Evolutionary conservation across 2,329 filamentous ascomycete genomes (phyloP).

Genomic region (Teratosphaeriaceae sp.): DNA sequence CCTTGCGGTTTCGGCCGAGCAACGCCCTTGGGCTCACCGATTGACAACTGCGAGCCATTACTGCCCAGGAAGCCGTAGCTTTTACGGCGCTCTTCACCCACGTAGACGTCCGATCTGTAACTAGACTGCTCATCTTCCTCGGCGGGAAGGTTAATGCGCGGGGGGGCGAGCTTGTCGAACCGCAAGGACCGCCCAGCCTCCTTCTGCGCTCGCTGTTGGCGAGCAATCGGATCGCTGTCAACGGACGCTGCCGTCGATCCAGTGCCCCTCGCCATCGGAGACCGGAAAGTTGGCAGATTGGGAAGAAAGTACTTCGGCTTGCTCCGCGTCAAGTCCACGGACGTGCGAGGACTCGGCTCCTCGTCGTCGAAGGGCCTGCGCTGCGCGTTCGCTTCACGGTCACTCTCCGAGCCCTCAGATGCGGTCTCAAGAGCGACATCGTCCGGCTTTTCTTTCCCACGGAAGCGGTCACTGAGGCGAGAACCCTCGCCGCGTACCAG

Average conservation of each 20-base stretch:
- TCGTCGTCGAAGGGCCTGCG: constrained; percentile 7
- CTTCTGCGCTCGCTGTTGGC: constrained; percentile 34
- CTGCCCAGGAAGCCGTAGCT: constrained; percentile 21
- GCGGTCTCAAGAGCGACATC: constrained; percentile 23
- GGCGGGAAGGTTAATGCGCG: constrained; percentile 43
- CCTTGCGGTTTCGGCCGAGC: constrained; percentile 12
- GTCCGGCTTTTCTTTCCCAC: constrained; percentile 20
- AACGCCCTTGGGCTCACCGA: background rate
- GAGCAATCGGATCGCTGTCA: constrained; percentile 35
- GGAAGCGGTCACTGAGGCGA: constrained; percentile 54
- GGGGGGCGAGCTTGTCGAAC: constrained; percentile 41
- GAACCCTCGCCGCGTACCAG: constrained; percentile 61
- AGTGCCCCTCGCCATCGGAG: constrained; percentile 32
- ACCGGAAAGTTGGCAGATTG: constrained; percentile 47
- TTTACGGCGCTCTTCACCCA: constrained; percentile 22
- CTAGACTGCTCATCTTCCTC: constrained; percentile 27
- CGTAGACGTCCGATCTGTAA: background rate
- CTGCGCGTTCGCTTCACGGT: constrained; percentile 13
- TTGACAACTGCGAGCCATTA: background rate
- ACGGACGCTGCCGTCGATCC: constrained; percentile 9
- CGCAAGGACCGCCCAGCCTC: constrained; percentile 35
- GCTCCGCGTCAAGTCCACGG: constrained; percentile 27
- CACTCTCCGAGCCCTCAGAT: constrained; percentile 44
- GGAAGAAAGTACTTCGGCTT: constrained; percentile 37
- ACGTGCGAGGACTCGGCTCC: constrained; percentile 32